phyloP scores from a whole-genome alignment of 1,284 basidiomycete species.

The Apiotrichum siamense region DNA sequence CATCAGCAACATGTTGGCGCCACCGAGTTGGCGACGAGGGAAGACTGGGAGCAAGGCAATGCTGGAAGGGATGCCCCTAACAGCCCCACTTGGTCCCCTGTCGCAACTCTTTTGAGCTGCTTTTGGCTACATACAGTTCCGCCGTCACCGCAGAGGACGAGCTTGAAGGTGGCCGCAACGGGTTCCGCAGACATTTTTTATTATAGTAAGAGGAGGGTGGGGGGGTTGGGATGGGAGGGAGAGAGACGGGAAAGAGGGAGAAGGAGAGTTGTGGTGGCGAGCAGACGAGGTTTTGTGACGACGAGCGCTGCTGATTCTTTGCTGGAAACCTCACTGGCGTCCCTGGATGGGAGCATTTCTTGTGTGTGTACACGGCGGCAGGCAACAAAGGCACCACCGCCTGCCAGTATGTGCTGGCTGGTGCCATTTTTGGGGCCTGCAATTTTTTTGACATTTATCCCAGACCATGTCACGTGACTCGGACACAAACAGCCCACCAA shows the following conservation, averaged over 20 bases:
- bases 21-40: neutral
- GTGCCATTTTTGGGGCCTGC: too few relatives aligned
- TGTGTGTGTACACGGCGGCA: too few relatives aligned
- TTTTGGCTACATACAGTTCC: constrained; percentile 68
- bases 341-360: too few relatives aligned
- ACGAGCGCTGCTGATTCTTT: neutral
- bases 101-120: neutral
- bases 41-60: too few relatives aligned
- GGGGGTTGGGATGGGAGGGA: neutral
- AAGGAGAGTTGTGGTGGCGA: constrained; percentile 2
- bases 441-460: too few relatives aligned
- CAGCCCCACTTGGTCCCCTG: too few relatives aligned
- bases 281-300: neutral
- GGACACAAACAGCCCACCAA: too few relatives aligned
- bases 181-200: constrained; percentile 49
- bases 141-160: constrained; percentile 92
- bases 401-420: too few relatives aligned
- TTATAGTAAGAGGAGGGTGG: neutral
- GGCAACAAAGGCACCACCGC: too few relatives aligned
- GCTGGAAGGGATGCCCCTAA: too few relatives aligned
- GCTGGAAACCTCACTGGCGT: too few relatives aligned
- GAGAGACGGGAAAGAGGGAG: neutral
- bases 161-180: constrained; percentile 81
- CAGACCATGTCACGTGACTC: too few relatives aligned
- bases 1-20: neutral